phyloP scores from a whole-genome alignment of 176 grass and related monocot species.

The Eleusine coracana region DNA sequence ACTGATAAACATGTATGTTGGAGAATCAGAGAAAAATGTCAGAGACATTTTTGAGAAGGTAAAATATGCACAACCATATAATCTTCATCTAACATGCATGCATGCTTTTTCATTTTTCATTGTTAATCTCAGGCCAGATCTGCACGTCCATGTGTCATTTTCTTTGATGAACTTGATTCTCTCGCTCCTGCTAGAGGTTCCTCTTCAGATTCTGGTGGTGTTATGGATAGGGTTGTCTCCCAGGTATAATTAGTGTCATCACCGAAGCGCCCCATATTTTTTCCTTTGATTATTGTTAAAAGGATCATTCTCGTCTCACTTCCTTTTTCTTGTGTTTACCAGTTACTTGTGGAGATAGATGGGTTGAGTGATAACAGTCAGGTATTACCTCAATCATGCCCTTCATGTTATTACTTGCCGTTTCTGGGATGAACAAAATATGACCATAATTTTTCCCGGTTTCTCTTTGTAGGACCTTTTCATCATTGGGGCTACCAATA shows the following conservation, averaged over 20 bases:
- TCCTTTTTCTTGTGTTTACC: conserved; percentile 32
- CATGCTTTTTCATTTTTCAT: conserved; percentile 12
- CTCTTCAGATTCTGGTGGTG: conserved; percentile 88
- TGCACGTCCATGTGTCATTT: conserved; percentile 93
- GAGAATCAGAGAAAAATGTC: conserved; percentile 99
- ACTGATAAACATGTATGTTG: conserved; percentile 98
- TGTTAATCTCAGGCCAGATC: conserved; percentile 69
- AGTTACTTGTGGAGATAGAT: conserved; percentile 98
- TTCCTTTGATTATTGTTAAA: neutral
- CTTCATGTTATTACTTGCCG: neutral
- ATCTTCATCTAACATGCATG: conserved; percentile 3
- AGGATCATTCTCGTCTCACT: conserved; percentile 23
- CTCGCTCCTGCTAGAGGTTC: conserved; percentile 92
- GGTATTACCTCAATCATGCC: conserved; percentile 47
- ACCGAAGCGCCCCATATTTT: neutral
- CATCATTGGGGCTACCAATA: conserved; percentile 97
- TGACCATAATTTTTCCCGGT: neutral
- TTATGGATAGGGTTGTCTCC: conserved; percentile 99
- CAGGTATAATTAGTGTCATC: conserved; percentile 57
- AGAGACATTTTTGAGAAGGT: conserved; percentile 97
- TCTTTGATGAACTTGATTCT: conserved; percentile 98
- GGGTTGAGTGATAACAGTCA: conserved; percentile 91
- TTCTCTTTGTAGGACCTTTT: conserved; percentile 71
- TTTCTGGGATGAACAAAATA: conserved; percentile 29
- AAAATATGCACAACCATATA: neutral